Evolutionary conservation across 1,139 yeast species (phyloP), one percentile per base, ranked within the genome.

Genomic region (Protomyces pachydermus): DNA sequence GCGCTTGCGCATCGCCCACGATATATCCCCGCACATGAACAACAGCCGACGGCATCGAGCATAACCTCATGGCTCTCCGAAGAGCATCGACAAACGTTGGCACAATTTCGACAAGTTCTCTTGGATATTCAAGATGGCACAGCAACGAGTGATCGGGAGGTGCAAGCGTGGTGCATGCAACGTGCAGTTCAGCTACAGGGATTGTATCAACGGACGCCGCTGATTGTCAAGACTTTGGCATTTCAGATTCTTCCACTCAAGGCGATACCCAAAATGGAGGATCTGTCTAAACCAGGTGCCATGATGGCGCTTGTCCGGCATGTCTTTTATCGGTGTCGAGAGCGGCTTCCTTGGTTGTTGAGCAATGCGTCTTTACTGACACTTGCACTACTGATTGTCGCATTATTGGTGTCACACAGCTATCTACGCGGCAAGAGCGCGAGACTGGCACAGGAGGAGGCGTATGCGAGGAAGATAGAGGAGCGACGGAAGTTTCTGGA

Each of bases 201-300:
- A n/a, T 51, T 50, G 20, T 51, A 52, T 23, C 52, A 52, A 20
- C 53, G 56, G 18, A 50, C 54, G 14, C 62, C 62, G 25, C 54
- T 55, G 8, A 38, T 58, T 35, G 39, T 58, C 39, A 58, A 58
- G 53, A 28, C 62, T 3, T n/a, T 58, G 25, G 56, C 54, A 16
- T 55, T 58, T 1, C 53, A 58, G 20, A 37, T 58, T 6, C 45
- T 58, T 2, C 62, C 62, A 12, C 34, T 58, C 20, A 51, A 55
- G 9, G 62, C 62, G 28, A 52, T 58, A 4, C 62, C 62, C 12
- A 51, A 55, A 9, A 38, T 58, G 14, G 62, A 58, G 32, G 62
- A 58, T 28, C 25, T 58, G 32, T 51, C 56, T 16, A 58, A 58
- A 28, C 62, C 62, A 1, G 62, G 62, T 38, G 62, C 62, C 5